Conservation (phyloP, 192 early-diverging fungal genomes). For the Geosiphon pyriformis region DNA sequence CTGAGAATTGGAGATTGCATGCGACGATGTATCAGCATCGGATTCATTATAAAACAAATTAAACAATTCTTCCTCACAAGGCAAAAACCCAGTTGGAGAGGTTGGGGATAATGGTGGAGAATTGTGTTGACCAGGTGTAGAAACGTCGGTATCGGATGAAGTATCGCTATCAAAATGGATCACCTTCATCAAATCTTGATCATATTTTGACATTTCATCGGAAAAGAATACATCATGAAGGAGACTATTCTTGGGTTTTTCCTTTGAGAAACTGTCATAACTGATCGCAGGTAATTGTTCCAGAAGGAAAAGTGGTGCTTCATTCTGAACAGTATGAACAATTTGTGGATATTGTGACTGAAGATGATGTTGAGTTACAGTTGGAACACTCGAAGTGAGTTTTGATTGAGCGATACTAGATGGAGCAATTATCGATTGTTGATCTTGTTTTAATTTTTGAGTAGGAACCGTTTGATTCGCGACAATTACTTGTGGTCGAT, state of each 20-base stretch:
- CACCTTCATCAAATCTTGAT: background rate
- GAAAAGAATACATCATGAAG: constrained; percentile 18
- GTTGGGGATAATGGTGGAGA: constrained; percentile 9
- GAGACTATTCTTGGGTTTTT: background rate
- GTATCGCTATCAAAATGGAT: constrained; percentile 23
- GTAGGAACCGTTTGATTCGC: background rate
- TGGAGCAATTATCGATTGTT: no score
- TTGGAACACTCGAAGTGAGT: background rate
- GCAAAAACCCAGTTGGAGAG: background rate
- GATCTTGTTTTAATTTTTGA: no score
- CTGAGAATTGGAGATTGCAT: background rate
- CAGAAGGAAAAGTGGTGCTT: background rate
- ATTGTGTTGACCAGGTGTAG: constrained; percentile 9
- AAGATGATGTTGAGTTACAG: background rate
- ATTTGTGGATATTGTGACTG: background rate
- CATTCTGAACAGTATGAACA: background rate
- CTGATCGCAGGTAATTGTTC: constrained; percentile 1
- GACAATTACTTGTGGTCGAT: background rate
- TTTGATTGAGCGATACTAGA: background rate
- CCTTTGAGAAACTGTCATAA: background rate
- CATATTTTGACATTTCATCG: constrained; percentile 10
- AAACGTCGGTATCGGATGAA: constrained; percentile 18
- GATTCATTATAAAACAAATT: background rate
- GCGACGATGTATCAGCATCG: background rate
- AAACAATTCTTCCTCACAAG: background rate